Base-by-base conservation (phyloP, 2,329 filamentous ascomycete species). In the Dactylellina drechsleri region DNA sequence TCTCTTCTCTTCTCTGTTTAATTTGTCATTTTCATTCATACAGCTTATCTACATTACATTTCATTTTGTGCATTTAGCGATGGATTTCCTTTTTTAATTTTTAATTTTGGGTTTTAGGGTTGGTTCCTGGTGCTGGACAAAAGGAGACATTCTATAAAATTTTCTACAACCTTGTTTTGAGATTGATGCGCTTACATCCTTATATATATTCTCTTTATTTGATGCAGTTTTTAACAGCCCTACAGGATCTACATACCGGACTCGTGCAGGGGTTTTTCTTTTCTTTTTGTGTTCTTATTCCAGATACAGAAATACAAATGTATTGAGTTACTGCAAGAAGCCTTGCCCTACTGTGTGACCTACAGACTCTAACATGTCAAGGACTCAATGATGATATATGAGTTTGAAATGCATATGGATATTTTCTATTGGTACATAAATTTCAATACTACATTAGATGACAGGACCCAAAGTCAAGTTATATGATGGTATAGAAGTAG, bases 101-200 rank as follows among this genome's bases (percentile, higher is more conserved):
- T 23, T 23, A 23, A 23, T 23, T 43, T 49, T n/a, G 43, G 61
- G 52, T 52, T 64, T 45, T 18, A 66, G 31, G 62, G 36, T 54
- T 47, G 64, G 64, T 56, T 59, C 31, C 16, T 59, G 40, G 56
- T 43, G 36, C 43, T 53, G 28, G 62, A 66, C 54, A 41, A 52
- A 52, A 58, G 62, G 62, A 58, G 50, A 58, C 50, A 58, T 41
- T 28, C 7, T 20, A 36, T 52, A 41, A 52, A 49, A 43, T 53
- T 45, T 43, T 28, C 10, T 66, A 58, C 16, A 54, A 43, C 47
- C 64, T 59, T 66, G 52, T 40, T 54, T 36, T 23, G 23, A 23
- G 4, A 23, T 23, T 23, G 59, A 45, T 66, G 23, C 13, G 64
- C 58, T 66, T 54, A 18, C 47, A 66, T 54, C 52, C 41, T 36